Base-by-base conservation (phyloP, 1,139 yeast species). In the Pichia norvegensis region DNA sequence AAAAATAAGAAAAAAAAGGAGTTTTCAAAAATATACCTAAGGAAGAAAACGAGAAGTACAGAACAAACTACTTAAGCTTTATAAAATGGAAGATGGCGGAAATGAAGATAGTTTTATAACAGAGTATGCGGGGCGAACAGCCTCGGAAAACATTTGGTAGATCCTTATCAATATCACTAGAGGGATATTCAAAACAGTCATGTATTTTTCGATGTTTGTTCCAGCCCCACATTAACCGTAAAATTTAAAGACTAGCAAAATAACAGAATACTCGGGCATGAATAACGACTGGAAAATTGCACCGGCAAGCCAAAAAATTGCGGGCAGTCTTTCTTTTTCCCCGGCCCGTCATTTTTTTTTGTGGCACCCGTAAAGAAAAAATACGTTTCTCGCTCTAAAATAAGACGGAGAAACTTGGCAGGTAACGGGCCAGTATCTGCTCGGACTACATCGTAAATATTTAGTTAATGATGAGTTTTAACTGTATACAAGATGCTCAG, bases 101-200 rank as follows among this genome's bases (percentile, higher is more conserved):
- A 20, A 17, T 16, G 20, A 17, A 17, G 35, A 10, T 16, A 31
- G 13, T 4, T 31, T 16, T 16, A 17, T 16, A 16, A 16, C 7
- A 37, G 14, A 14, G 4, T 37, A 9, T 14, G 11, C 14, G n/a
- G 20, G n/a, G n/a, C n/a, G n/a, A n/a, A n/a, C n/a, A n/a, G n/a
- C n/a, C n/a, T n/a, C n/a, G n/a, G n/a, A n/a, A n/a, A n/a, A n/a
- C n/a, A n/a, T n/a, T n/a, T 13, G 8, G 4, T 4, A 20, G 9
- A 20, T 36, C 20, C 35, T 31, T 31, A 31, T 31, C 35, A 31
- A 31, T 20, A 31, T 8, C 20, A 31, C n/a, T 31, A 16, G 35
- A n/a, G 35, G 35, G 35, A 67, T 56, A 4, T 76, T 74, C 1
- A 74, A 67, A 9, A 75, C 57, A 13, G 77, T 75, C 59, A 33